phyloP scores from a whole-genome alignment of 1,139 yeast genomes.

The Debaryomyces fabryi region DNA sequence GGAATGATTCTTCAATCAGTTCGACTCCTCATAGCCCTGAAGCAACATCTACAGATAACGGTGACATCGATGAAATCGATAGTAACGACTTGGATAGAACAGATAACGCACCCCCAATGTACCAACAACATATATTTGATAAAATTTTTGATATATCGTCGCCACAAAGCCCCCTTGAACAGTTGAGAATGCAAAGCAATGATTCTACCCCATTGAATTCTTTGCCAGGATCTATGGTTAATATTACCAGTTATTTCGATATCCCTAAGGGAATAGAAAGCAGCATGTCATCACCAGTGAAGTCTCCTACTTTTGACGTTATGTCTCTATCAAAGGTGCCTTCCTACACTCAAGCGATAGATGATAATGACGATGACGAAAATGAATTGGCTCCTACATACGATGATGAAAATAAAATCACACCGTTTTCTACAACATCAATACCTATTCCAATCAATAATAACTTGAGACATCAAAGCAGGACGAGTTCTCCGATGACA shows the following conservation, averaged over 20 bases:
- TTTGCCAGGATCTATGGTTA: conserved; percentile 21
- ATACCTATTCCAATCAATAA: conserved; percentile 1
- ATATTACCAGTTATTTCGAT: conserved; percentile 32
- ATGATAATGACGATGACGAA: conserved; percentile 32
- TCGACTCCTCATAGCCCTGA: conserved; percentile 17
- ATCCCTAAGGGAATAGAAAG: conserved; percentile 19
- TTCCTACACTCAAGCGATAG: conserved; percentile 39
- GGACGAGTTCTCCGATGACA: neutral
- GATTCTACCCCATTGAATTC: conserved; percentile 21
- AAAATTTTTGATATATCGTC: conserved; percentile 38
- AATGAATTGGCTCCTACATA: conserved; percentile 35
- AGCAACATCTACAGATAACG: conserved; percentile 16
- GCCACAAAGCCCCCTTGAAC: conserved; percentile 44
- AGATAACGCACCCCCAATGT: conserved; percentile 46
- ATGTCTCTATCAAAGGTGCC: conserved; percentile 34
- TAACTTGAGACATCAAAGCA: neutral
- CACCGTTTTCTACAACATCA: neutral
- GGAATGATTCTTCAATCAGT: conserved; percentile 9
- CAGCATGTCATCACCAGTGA: neutral
- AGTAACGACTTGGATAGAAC: conserved; percentile 32
- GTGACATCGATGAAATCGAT: conserved; percentile 17
- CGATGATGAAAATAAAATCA: neutral
- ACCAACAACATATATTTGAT: conserved; percentile 42
- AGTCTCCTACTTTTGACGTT: conserved; percentile 23
- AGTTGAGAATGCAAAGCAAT: conserved; percentile 30